Conservation (phyloP, 768 basidiomycete species). For the Hericium coralloides region DNA sequence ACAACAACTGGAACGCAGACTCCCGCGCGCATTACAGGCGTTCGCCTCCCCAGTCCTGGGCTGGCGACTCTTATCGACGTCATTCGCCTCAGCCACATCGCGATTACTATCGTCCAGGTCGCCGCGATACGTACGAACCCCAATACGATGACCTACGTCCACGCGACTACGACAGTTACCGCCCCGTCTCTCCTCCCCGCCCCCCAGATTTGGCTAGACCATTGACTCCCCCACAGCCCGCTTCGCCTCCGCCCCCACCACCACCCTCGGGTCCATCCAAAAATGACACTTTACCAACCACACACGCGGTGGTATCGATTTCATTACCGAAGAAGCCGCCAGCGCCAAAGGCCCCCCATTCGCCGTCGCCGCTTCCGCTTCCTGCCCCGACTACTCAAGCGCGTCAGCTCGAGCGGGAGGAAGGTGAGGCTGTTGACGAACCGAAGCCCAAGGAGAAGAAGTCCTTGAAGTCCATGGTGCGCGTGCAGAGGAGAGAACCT, state of each 20-base stretch:
- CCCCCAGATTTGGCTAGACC: slow-evolving; percentile 4
- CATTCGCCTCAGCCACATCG: slow-evolving; percentile 3
- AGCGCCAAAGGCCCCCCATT: slow-evolving; percentile 37
- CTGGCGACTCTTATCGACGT: slow-evolving; percentile 6
- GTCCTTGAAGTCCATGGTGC: slow-evolving; percentile 12
- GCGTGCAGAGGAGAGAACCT: slow-evolving; percentile 29
- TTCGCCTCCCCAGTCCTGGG: background rate
- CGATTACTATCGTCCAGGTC: slow-evolving; percentile 6
- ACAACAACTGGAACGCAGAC: slow-evolving; percentile 3
- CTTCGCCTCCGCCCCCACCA: slow-evolving; percentile 13
- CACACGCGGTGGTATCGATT: slow-evolving; percentile 19
- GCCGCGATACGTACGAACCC: slow-evolving; percentile 8
- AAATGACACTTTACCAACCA: slow-evolving; percentile 27
- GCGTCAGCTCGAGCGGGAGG: background rate
- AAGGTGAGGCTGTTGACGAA: background rate
- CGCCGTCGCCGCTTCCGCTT: slow-evolving; percentile 18
- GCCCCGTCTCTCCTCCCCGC: slow-evolving; percentile 12
- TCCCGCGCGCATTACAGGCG: slow-evolving; percentile 8
- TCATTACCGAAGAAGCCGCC: slow-evolving; percentile 21
- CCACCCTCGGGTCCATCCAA: slow-evolving; percentile 9
- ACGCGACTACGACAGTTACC: slow-evolving; percentile 9
- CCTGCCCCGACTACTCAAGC: slow-evolving; percentile 5
- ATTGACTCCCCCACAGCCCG: slow-evolving; percentile 7
- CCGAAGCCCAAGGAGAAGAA: background rate
- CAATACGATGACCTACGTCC: slow-evolving; percentile 4